These are phyloP conservation scores for Crithidia acanthocephali DNA, from an alignment of 208 protist species.

Conservation along the genomic window DNA sequence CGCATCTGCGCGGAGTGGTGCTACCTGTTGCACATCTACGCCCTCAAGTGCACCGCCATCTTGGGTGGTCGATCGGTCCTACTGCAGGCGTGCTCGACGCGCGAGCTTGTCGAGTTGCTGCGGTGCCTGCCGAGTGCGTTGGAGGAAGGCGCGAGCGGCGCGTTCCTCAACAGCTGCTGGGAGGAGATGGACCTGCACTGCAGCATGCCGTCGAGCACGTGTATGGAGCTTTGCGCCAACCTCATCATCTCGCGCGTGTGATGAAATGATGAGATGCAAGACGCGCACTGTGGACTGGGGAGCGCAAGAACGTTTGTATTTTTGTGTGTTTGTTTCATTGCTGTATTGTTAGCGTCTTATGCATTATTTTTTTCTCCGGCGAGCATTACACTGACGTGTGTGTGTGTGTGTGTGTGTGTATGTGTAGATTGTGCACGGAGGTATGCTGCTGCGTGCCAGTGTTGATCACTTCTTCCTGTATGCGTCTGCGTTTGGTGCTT, in stretches of 20 bases:
- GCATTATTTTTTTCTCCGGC: too few relatives aligned
- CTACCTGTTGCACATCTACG: conserved; percentile 48
- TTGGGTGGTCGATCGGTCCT: conserved; percentile 29
- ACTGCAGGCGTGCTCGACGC: conserved; percentile 11
- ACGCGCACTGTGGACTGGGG: not conserved
- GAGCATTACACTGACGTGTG: too few relatives aligned
- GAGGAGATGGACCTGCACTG: conserved; percentile 61
- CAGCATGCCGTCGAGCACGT: conserved; percentile 35
- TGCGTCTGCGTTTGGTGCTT: not conserved
- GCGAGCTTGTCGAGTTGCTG: conserved; percentile 35
- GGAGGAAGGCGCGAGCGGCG: conserved; percentile 50
- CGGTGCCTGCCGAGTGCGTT: conserved; percentile 59
- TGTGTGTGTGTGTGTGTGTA: too few relatives aligned
- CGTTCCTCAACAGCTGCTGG: conserved; percentile 72
- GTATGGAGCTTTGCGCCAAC: conserved; percentile 26
- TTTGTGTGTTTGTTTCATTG: too few relatives aligned
- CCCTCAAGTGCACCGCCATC: conserved; percentile 36
- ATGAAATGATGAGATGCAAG: not conserved
- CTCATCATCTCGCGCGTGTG: conserved; percentile 20
- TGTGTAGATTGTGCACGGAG: too few relatives aligned
- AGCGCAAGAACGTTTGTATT: too few relatives aligned
- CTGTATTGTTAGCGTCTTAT: too few relatives aligned
- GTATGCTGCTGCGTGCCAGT: too few relatives aligned
- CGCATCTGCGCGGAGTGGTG: conserved; percentile 50
- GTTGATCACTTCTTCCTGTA: not conserved